Evolutionary conservation across 805 yeast genomes (phyloP).

Genomic region (Suhomyces tanzawaensis): DNA sequence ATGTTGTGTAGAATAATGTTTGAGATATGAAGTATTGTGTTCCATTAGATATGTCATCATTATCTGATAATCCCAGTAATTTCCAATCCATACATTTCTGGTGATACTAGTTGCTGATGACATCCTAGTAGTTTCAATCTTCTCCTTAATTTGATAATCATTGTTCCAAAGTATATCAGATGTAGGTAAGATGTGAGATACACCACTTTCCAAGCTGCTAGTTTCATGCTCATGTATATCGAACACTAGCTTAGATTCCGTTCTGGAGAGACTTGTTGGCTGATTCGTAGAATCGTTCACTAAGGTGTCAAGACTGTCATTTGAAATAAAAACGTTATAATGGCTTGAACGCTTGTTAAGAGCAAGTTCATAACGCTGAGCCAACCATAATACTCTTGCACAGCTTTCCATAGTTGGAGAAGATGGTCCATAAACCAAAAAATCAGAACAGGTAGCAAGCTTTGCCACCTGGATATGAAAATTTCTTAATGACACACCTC

Average conservation of each 20-base stretch:
- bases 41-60: constrained; percentile 18
- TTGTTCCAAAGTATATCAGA: constrained; percentile 50
- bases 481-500: constrained; percentile 76
- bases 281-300: constrained; percentile 1
- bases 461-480: constrained; percentile 87
- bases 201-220: neutral
- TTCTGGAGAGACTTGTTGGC: neutral
- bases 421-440: constrained; percentile 55
- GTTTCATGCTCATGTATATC: constrained; percentile 6
- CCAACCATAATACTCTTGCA: constrained; percentile 36
- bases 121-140: constrained; percentile 80
- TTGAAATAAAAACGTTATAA: constrained; percentile 23
- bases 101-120: constrained; percentile 67
- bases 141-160: constrained; percentile 69
- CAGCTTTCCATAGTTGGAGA: constrained; percentile 16
- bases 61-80: constrained; percentile 65
- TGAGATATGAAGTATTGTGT: constrained; percentile 10
- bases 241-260: constrained; percentile 2
- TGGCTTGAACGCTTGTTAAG: constrained; percentile 1
- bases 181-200: constrained; percentile 2
- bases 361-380: constrained; percentile 30
- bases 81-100: constrained; percentile 75
- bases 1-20: constrained; percentile 4
- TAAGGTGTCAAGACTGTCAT: constrained; percentile 13
- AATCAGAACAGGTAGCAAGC: constrained; percentile 68